Evolutionary conservation across 176 grass and related monocot species (phyloP), one percentile per base, ranked within the genome.

Genomic region (Musa troglodytarum): DNA sequence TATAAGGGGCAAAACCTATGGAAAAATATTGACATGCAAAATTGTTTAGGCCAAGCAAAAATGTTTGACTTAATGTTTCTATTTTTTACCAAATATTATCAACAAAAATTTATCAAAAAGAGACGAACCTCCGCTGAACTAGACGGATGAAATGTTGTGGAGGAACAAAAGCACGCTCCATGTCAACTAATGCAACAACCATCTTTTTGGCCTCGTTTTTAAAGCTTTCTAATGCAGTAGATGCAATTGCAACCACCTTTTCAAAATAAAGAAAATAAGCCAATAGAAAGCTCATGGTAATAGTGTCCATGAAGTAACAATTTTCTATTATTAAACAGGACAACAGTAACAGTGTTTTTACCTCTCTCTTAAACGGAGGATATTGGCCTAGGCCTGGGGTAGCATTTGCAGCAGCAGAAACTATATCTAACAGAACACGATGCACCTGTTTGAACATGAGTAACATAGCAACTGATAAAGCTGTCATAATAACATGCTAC

Each of bases 111-210:
- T 13, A 23, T 29, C 2, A 23, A 43, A 51, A 78, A 59, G 3
- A 13, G 19, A 75, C 72, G 34, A 67, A 96, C 92, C 92, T 96
- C 68, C 82, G 88, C 70, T 91, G 92, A 19, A 87, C 84, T 77
- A 91, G 86, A 69, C 84, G 65, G 19, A 96, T 96, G 85, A 96
- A 96, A 61, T 91, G 84, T 12, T 96, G 79, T 14, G 91, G 92
- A 81, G 92, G 92, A 80, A 96, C 86, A 49, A 88, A 91, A 57
- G 86, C 88, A 81, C 83, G 88, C 65, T 96, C 92, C 92, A 96
- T 96, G 75, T 96, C 92, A 78, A 96, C 88, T 77, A 96, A 81
- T 69, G 92, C 86, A 84, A 85, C 14, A 50, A 96, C 88, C 86
- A 96, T 91, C 75, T 84, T 91, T 75, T 74, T 88, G 17, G 92